Conservation (phyloP, 1,284 basidiomycete species). For the Naganishia liquefaciens region DNA sequence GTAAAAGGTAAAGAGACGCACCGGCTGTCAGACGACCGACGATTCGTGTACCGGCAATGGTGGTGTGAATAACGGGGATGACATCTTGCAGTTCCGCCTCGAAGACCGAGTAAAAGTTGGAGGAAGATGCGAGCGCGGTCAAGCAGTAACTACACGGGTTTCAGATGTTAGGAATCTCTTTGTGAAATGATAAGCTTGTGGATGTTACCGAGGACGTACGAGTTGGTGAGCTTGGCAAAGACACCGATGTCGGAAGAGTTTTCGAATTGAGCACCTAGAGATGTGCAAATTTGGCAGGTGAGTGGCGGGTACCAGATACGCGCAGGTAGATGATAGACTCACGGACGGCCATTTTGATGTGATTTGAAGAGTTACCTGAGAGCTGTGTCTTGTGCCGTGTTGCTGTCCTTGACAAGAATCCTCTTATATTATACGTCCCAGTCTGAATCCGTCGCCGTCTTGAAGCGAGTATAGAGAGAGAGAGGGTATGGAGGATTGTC, state of each 20-base stretch:
- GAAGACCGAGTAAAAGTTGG: conserved; percentile 98
- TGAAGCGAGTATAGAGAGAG: too few species aligned
- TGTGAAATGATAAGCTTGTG: background rate
- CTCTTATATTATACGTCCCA: too few species aligned
- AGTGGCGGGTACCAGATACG: too few species aligned
- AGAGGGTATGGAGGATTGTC: too few species aligned
- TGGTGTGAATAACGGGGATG: conserved; percentile 94
- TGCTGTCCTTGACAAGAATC: too few species aligned
- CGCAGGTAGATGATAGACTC: conserved; percentile 39
- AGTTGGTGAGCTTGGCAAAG: conserved; percentile 91
- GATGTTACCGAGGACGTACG: conserved; percentile 48
- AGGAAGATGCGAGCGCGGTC: conserved; percentile 86
- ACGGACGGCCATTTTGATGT: conserved; percentile 57
- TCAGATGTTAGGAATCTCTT: background rate
- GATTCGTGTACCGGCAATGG: conserved; percentile 92
- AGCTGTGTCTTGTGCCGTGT: too few species aligned
- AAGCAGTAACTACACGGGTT: conserved; percentile 72
- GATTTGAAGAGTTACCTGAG: too few species aligned
- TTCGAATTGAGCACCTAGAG: conserved; percentile 84
- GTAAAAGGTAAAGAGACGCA: conserved; percentile 44
- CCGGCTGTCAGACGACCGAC: conserved; percentile 91
- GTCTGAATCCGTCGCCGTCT: too few species aligned
- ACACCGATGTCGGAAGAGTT: conserved; percentile 96
- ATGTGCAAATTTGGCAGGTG: background rate
- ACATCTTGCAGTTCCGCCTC: conserved; percentile 92